These are phyloP conservation scores for Senna siamea DNA, from an alignment of 306 rosid genomes.

Conservation along the genomic window DNA sequence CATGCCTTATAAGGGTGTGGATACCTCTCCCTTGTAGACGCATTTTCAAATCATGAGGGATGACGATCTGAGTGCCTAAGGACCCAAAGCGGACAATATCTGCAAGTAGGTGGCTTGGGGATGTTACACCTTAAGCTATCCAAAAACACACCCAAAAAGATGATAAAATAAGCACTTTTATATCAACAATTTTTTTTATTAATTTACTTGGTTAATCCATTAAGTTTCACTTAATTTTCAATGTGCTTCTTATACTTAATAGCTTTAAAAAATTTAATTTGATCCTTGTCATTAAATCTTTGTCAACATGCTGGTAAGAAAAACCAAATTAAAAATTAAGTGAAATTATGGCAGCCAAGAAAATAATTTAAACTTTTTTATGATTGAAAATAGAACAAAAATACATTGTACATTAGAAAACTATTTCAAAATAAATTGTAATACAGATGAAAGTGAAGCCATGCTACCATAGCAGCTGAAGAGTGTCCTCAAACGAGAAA, in stretches of 20 bases:
- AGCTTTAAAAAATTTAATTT: neutral
- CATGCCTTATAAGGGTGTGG: too few relatives aligned
- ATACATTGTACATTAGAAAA: neutral
- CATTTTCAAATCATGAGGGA: too few relatives aligned
- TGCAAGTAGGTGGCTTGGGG: too few relatives aligned
- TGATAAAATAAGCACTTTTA: neutral
- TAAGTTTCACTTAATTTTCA: neutral
- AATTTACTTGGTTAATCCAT: neutral
- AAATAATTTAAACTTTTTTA: neutral
- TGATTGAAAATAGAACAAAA: neutral
- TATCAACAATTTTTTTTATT: neutral
- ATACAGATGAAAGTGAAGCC: too few relatives aligned
- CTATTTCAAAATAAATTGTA: neutral
- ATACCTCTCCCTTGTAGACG: too few relatives aligned
- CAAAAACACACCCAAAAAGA: conserved; percentile 1
- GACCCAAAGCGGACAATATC: too few relatives aligned
- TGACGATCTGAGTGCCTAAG: too few relatives aligned
- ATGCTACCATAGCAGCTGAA: neutral
- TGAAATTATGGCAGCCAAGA: neutral
- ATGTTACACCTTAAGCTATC: conserved; percentile 44
- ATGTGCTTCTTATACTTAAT: neutral
- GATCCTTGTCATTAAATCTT: neutral
- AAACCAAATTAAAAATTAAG: neutral
- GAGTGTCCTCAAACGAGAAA: neutral
- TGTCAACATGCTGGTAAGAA: too few relatives aligned